Evolutionary conservation across 768 basidiomycete species (phyloP).

Genomic region (Chlorophyllum brunneum): DNA sequence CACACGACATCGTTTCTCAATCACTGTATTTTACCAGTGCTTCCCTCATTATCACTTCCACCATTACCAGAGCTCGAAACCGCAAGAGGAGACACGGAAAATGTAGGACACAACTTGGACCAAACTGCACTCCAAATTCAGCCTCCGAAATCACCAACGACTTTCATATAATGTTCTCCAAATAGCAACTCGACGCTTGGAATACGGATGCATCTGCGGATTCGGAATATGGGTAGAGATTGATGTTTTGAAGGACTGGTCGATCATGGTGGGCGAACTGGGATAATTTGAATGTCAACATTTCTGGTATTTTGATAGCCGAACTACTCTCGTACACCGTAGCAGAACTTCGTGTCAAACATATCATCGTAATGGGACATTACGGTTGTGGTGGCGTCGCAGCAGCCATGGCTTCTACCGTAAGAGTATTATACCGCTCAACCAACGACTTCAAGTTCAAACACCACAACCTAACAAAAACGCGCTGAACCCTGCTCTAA

Average conservation of each 20-base stretch:
- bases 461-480: too few relatives aligned
- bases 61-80: constrained; percentile 13
- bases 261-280: constrained; percentile 56
- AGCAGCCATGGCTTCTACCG: too few relatives aligned
- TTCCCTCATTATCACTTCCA: constrained; percentile 41
- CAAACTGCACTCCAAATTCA: constrained; percentile 80
- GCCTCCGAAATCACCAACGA: constrained; percentile 65
- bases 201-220: constrained; percentile 75
- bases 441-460: too few relatives aligned
- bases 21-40: constrained; percentile 42
- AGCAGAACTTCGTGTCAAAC: too few relatives aligned
- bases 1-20: constrained; percentile 53
- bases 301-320: constrained; percentile 79
- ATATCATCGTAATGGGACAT: too few relatives aligned
- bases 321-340: too few relatives aligned
- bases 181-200: constrained; percentile 32
- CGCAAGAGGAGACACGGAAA: constrained; percentile 22
- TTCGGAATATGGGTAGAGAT: constrained; percentile 59
- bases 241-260: constrained; percentile 78
- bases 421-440: too few relatives aligned
- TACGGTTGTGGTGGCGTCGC: too few relatives aligned
- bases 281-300: constrained; percentile 66
- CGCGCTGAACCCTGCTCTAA: too few relatives aligned
- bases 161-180: constrained; percentile 63
- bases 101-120: constrained; percentile 36